Base-by-base conservation (phyloP, 2,329 filamentous ascomycete species). In the Penicillium sumatraense region DNA sequence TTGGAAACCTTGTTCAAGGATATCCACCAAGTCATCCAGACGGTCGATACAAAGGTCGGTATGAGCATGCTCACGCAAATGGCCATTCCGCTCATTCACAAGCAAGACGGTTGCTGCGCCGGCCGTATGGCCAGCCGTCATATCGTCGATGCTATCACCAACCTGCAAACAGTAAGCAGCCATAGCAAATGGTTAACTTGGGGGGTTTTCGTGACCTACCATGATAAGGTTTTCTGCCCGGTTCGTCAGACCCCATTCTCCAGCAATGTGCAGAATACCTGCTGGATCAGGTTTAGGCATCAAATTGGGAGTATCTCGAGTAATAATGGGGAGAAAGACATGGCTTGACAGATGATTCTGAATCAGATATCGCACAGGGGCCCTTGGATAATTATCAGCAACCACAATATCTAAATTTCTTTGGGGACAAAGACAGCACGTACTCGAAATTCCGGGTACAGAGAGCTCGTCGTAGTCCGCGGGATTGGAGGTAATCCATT, bases 371-470 rank as follows among this genome's bases (percentile, higher is more conserved):
- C 66, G 68, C 21, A 80, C 77, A 1, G 77, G 77, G 14, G 72
- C 64, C 61, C 74, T 78, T 46, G 13, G 26, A 13, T 21, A 20
- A n/a, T n/a, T 6, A 20, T 24, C 7, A 16, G 3, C 57, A 33
- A 52, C 41, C 20, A 21, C n/a, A 18, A 16, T 9, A 14, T 20
- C 16, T 10, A 27, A 6, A 18, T 9, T 45, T 8, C 8, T 24
- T 1, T 14, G 10, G n/a, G 21, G 16, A 24, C 16, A 20, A 13
- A 21, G 14, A 4, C 27, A 35, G 11, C 16, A 24, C 77, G 42
- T 72, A 83, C 79, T 93, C 90, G 68, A 97, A 98, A 78, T 99
- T 98, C 68, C 95, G 84, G 2, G 95, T 98, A 77, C 93, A 97
- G 60, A 98, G 92, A 14, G 85, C 93, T 74, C 96, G 95, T 63